A percentile compares a stretch with the other conserved stretches of the same genome.
These are phyloP conservation scores for Cercophora samala DNA, from an alignment of 495 filamentous ascomycete genomes.

Conservation along the genomic window DNA sequence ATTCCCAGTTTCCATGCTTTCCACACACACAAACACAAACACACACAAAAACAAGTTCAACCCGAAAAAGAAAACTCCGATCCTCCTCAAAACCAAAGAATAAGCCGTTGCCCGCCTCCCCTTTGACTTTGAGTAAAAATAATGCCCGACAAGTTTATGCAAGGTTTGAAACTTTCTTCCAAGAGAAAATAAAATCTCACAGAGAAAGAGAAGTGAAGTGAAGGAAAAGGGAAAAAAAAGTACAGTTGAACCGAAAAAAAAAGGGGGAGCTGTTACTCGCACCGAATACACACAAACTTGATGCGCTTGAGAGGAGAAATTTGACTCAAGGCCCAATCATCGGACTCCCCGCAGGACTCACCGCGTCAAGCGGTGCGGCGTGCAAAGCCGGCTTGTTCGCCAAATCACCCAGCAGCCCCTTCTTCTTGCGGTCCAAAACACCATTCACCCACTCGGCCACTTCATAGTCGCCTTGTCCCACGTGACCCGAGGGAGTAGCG, in stretches of 20 bases:
- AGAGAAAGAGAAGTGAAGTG: background rate
- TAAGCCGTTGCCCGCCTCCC: background rate
- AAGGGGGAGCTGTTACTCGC: background rate
- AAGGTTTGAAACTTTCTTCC: background rate
- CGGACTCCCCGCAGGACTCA: slow-evolving; percentile 47
- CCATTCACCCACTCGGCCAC: slow-evolving; percentile 81
- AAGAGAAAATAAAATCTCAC: background rate
- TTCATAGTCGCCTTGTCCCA: slow-evolving; percentile 60
- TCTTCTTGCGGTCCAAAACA: slow-evolving; percentile 60
- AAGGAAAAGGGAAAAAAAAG: slow-evolving; percentile 6
- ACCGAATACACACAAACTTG: background rate
- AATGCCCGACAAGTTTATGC: background rate
- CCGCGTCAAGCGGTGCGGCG: slow-evolving; percentile 66
- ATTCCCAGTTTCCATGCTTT: background rate
- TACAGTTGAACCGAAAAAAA: background rate
- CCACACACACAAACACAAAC: background rate
- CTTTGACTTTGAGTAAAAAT: background rate
- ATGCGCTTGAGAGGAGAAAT: background rate
- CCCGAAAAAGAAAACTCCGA: slow-evolving; percentile 1
- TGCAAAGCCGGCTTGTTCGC: slow-evolving; percentile 67
- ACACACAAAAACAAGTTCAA: background rate
- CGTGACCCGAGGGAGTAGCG: slow-evolving; percentile 35
- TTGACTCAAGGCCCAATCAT: slow-evolving; percentile 5
- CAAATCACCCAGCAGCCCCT: slow-evolving; percentile 40
- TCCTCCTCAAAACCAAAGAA: background rate